These are phyloP conservation scores for Ceratocystiopsis minuta DNA, from an alignment of 2,329 filamentous ascomycete species.

Conservation along the genomic window DNA sequence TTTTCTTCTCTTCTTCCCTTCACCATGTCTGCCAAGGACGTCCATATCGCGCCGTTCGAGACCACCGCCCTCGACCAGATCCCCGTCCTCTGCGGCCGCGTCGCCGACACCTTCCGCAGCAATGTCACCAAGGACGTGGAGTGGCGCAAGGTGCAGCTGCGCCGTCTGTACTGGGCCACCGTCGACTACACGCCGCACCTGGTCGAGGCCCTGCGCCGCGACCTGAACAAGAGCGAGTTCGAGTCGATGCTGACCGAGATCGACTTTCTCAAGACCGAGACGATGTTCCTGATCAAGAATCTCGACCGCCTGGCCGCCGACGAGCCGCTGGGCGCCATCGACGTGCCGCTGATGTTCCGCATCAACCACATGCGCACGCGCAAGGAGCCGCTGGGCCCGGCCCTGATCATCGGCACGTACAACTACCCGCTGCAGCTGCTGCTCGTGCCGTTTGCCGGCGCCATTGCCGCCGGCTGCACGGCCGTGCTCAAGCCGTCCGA, in stretches of 20 bases:
- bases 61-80: conserved; percentile 51
- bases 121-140: conserved; percentile 69
- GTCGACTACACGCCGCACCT: conserved; percentile 61
- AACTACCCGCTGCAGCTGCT: conserved; percentile 83
- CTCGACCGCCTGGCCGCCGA: conserved; percentile 71
- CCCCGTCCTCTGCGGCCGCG: conserved; percentile 35
- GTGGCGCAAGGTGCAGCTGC: conserved; percentile 70
- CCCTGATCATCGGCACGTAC: conserved; percentile 79
- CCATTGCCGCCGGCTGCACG: conserved; percentile 83
- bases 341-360: conserved; percentile 50
- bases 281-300: conserved; percentile 59
- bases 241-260: conserved; percentile 63
- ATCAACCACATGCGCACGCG: conserved; percentile 56
- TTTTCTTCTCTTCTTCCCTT: too few species aligned
- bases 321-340: conserved; percentile 41
- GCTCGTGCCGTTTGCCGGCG: conserved; percentile 64
- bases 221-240: conserved; percentile 60
- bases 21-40: conserved; percentile 17
- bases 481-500: conserved; percentile 85
- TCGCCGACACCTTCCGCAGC: conserved; percentile 53
- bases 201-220: conserved; percentile 54
- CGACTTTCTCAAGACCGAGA: conserved; percentile 63
- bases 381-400: conserved; percentile 73
- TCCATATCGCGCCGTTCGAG: conserved; percentile 31
- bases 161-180: conserved; percentile 87